A percentile compares a stretch with the other conserved stretches of the same genome.
Evolutionary conservation across 768 basidiomycete species (phyloP).

Genomic region (Artomyces pyxidatus): DNA sequence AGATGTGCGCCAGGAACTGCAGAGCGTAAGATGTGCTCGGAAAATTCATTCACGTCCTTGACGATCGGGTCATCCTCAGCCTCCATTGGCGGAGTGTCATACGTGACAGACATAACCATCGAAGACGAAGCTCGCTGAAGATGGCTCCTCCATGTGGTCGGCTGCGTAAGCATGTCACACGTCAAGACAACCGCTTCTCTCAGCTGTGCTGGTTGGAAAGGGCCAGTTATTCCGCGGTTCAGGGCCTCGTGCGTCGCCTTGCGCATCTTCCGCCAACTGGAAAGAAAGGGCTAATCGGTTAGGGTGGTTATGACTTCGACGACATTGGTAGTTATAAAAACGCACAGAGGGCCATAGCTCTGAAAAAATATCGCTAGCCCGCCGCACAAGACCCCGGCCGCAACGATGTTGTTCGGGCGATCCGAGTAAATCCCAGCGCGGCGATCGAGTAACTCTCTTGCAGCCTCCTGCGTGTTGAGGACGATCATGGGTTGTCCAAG

Average conservation of each 20-base stretch:
- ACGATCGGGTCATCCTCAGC: conserved; percentile 1
- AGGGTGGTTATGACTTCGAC: too few species aligned
- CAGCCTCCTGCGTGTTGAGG: too few species aligned
- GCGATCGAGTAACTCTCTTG: too few species aligned
- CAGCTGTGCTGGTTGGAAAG: not conserved
- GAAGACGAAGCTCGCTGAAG: conserved; percentile 2
- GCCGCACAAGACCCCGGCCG: too few species aligned
- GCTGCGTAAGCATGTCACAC: not conserved
- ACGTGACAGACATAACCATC: not conserved
- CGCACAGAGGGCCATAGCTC: too few species aligned
- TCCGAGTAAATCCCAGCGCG: too few species aligned
- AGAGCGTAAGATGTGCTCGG: not conserved
- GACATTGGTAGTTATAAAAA: too few species aligned
- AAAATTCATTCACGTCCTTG: not conserved
- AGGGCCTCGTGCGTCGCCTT: not conserved
- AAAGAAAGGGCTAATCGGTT: too few species aligned
- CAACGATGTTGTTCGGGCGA: too few species aligned
- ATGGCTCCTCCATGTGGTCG: not conserved
- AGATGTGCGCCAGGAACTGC: conserved; percentile 13
- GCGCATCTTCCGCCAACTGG: not conserved
- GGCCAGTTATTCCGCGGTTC: not conserved
- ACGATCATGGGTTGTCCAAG: too few species aligned
- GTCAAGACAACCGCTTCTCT: conserved; percentile 1
- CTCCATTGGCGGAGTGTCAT: conserved; percentile 4
- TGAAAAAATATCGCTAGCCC: too few species aligned